phyloP scores from a whole-genome alignment of 139 green algal genomes.

The Closterium sp. region DNA sequence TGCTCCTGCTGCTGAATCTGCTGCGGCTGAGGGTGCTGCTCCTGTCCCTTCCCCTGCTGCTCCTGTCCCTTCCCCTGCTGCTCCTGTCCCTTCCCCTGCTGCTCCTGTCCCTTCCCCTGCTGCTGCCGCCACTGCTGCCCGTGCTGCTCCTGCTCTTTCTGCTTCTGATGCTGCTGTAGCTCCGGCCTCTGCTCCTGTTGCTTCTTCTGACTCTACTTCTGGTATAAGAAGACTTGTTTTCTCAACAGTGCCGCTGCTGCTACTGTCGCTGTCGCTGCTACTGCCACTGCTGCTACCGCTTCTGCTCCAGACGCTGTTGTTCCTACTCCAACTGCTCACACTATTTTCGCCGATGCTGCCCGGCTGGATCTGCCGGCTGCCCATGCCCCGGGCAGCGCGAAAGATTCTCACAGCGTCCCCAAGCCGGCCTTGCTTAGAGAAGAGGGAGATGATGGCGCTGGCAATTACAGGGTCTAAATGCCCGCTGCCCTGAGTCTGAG shows the following conservation, averaged over 20 bases:
- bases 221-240: too few species aligned
- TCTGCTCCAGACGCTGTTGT: not conserved
- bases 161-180: not conserved
- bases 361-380: not conserved
- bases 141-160: not conserved
- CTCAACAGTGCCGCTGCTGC: not conserved
- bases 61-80: not conserved
- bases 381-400: not conserved
- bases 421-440: not conserved
- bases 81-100: not conserved
- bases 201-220: not conserved
- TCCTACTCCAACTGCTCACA: not conserved
- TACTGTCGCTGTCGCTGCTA: not conserved
- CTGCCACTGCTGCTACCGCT: not conserved
- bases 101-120: too few species aligned
- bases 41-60: not conserved
- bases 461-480: constrained; percentile 4
- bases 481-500: not conserved
- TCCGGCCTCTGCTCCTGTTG: not conserved
- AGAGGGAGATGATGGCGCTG: not conserved
- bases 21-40: not conserved
- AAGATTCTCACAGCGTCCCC: not conserved
- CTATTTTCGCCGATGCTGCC: not conserved
- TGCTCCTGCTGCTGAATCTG: not conserved
- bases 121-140: not conserved